Evolutionary conservation across 1,284 basidiomycete genomes (phyloP).

Genomic region (Termitomyces sp.): DNA sequence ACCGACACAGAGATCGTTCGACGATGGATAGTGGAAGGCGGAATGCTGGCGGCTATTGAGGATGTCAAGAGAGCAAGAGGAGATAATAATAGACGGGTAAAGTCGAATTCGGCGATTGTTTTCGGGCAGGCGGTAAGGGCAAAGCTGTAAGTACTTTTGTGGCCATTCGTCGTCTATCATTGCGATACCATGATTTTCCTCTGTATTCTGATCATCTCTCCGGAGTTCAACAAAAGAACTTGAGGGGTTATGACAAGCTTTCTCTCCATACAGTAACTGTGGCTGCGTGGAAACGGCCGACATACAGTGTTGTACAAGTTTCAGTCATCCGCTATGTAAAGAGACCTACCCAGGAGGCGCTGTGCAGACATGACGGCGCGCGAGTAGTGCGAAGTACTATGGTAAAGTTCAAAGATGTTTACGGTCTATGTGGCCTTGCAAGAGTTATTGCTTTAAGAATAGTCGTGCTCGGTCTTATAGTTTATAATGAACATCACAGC

Average conservation of each 20-base stretch:
- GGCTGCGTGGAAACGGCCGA: too few species aligned
- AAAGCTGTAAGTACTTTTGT: slow-evolving; percentile 13
- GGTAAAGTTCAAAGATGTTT: too few species aligned
- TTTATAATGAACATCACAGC: too few species aligned
- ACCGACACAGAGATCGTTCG: slow-evolving; percentile 49
- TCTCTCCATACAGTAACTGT: too few species aligned
- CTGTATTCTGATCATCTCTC: background rate
- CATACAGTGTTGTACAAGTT: background rate
- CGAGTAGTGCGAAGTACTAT: too few species aligned
- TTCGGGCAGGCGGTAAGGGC: slow-evolving; percentile 20
- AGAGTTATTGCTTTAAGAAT: too few species aligned
- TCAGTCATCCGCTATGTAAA: too few species aligned
- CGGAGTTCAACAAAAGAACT: background rate
- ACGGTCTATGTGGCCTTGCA: too few species aligned
- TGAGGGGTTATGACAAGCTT: background rate
- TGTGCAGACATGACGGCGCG: too few species aligned
- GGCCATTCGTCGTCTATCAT: background rate
- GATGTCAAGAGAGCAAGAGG: slow-evolving; percentile 35
- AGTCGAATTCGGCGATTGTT: slow-evolving; percentile 33
- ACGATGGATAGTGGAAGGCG: slow-evolving; percentile 55
- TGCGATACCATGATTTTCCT: background rate
- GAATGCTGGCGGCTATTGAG: slow-evolving; percentile 33
- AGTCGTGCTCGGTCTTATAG: too few species aligned
- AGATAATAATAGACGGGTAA: slow-evolving; percentile 24
- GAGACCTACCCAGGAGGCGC: too few species aligned